Percentiles rank a stretch among this genome's conserved stretches.
These are phyloP conservation scores for Debaryomyces sp. DNA, from an alignment of 1,139 yeast genomes.

Conservation along the genomic window DNA sequence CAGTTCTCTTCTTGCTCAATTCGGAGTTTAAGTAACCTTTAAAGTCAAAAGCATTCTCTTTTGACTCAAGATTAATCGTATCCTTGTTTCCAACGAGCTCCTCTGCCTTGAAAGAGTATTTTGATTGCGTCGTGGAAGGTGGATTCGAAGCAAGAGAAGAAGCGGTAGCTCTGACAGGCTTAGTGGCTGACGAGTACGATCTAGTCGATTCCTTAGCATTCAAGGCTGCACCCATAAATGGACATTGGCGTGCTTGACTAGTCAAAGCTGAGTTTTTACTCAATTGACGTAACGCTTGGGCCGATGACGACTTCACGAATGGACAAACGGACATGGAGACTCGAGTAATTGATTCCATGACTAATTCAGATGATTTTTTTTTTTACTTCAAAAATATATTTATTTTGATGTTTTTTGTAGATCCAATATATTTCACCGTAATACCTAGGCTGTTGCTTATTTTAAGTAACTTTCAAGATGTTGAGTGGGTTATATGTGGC, in stretches of 20 bases:
- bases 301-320: slow-evolving; percentile 71
- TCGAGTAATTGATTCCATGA: slow-evolving; percentile 76
- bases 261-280: slow-evolving; percentile 49
- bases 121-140: slow-evolving; percentile 36
- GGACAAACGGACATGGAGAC: slow-evolving; percentile 85
- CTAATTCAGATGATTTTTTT: not conserved
- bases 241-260: slow-evolving; percentile 74
- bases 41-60: slow-evolving; percentile 62
- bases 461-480: not conserved
- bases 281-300: slow-evolving; percentile 60
- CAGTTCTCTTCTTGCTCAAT: slow-evolving; percentile 72
- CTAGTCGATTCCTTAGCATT: slow-evolving; percentile 37
- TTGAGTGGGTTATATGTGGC: not conserved
- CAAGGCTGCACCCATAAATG: slow-evolving; percentile 85
- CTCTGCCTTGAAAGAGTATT: slow-evolving; percentile 35
- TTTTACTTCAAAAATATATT: not conserved
- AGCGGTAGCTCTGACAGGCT: slow-evolving; percentile 55
- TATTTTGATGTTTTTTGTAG: not conserved
- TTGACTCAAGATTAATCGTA: slow-evolving; percentile 30
- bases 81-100: slow-evolving; percentile 32
- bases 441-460: not conserved
- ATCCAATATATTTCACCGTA: not conserved
- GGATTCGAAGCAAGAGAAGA: slow-evolving; percentile 26
- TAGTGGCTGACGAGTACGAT: slow-evolving; percentile 59
- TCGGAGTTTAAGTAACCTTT: slow-evolving; percentile 64